phyloP scores from a whole-genome alignment of 768 basidiomycete species.

The Podaxis carcinomalis region DNA sequence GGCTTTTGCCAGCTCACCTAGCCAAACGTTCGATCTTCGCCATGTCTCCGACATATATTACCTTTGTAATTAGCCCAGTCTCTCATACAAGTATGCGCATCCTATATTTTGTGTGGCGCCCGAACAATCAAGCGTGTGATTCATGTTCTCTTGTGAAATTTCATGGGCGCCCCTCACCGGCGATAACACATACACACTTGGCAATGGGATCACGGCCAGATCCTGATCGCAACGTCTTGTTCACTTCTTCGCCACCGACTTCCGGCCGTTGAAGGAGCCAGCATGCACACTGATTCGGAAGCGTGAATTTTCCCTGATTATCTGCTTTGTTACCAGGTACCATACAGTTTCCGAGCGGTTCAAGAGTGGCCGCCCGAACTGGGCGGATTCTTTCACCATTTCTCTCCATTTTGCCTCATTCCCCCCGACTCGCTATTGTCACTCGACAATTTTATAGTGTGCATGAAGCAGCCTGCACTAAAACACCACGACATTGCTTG shows the following conservation, averaged over 20 bases:
- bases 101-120: neutral
- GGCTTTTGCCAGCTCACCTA: neutral
- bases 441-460: neutral
- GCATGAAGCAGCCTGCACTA: neutral
- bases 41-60: neutral
- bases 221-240: constrained; percentile 2
- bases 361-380: neutral
- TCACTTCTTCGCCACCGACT: constrained; percentile 8
- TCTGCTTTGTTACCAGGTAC: constrained; percentile 7
- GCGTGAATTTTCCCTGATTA: constrained; percentile 2
- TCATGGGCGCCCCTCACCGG: constrained; percentile 6
- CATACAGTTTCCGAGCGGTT: neutral
- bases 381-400: neutral
- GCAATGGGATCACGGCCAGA: constrained; percentile 7
- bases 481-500: neutral
- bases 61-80: neutral
- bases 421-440: neutral
- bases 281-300: constrained; percentile 10
- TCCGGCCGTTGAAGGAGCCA: constrained; percentile 6
- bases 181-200: constrained; percentile 1
- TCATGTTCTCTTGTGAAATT: constrained; percentile 3
- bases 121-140: neutral
- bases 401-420: neutral
- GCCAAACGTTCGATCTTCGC: neutral
- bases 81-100: neutral